Evolutionary conservation across 2,329 filamentous ascomycete species (phyloP), one percentile per base, ranked within the genome.

Genomic region (Zymoseptoria passerinii): DNA sequence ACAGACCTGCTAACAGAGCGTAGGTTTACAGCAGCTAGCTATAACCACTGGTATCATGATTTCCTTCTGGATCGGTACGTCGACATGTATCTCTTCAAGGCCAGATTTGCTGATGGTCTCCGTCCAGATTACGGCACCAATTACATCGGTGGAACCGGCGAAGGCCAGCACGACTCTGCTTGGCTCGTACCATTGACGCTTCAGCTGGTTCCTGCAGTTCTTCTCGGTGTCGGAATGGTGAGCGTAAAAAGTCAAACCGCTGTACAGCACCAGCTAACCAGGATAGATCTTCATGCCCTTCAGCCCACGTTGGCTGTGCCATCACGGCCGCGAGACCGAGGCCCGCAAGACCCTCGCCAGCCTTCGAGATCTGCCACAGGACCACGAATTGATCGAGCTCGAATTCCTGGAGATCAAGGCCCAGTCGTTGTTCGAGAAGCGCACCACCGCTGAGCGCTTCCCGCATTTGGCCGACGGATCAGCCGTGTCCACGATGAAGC

Each of bases 371-470:
- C 79, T 89, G 0, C 71, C 82, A 0, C 68, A 75, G 16, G 81
- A 87, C 62, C 81, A 90, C 67, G 84, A 89, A 58, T 79, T 89
- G 0, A 81, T 92, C 44, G 81, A 87, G 63, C 78, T 90, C 1
- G 89, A 92, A 67, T 90, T 87, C 68, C 80, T 90, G n/a, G 89
- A 92, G 70, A 92, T 92, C 74, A 89, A 89, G 71, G 87, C 88
- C 0, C 86, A 90, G 70, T 86, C 84, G 0, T 72, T 88, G 18
- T 94, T 92, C 64, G 88, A 92, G 73, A 89, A 91, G 74, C 81
- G 84, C 35, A 83, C 83, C 0, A 78, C 86, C 8, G 81, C 82
- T 0, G 84, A 87, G 61, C 78, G 85, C 23, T 90, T 88, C 71
- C 88, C 88, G 0, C 77, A 86, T 35, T 75, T 88, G 13, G 75